These are phyloP conservation scores for Kodamaea sagamina DNA, from an alignment of 805 yeast genomes.

Conservation along the genomic window DNA sequence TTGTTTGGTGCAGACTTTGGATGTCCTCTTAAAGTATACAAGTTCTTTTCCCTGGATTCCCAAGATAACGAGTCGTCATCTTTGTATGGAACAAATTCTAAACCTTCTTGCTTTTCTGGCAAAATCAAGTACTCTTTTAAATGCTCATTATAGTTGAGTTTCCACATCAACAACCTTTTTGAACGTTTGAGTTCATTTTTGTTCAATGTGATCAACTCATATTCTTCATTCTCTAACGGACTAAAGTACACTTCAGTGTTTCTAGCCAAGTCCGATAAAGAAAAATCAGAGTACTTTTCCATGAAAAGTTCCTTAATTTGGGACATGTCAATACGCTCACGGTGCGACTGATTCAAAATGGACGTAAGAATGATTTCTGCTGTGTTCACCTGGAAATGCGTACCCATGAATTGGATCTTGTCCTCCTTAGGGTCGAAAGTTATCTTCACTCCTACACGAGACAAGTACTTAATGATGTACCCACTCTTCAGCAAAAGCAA, in stretches of 20 bases:
- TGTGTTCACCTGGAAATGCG: constrained; percentile 43
- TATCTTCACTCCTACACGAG: constrained; percentile 43
- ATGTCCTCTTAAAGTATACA: constrained; percentile 8
- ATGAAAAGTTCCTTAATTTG: constrained; percentile 27
- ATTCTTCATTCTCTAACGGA: constrained; percentile 26
- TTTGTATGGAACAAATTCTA: constrained; percentile 26
- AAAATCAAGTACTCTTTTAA: constrained; percentile 20
- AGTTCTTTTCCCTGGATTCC: constrained; percentile 19
- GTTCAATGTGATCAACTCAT: constrained; percentile 34
- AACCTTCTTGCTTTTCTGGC: constrained; percentile 15
- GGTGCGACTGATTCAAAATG: constrained; percentile 28
- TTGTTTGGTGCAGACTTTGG: constrained; percentile 4
- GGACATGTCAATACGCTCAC: constrained; percentile 36
- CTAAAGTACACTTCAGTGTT: constrained; percentile 39
- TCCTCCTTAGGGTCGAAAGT: constrained; percentile 31
- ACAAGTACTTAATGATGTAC: constrained; percentile 38
- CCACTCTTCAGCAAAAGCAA: constrained; percentile 43
- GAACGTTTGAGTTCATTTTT: constrained; percentile 33
- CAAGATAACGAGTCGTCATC: constrained; percentile 37
- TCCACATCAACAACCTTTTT: constrained; percentile 42
- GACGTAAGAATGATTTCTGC: constrained; percentile 43
- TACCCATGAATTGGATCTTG: constrained; percentile 41
- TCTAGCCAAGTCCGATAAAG: constrained; percentile 28
- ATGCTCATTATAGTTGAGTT: constrained; percentile 35
- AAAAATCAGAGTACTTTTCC: constrained; percentile 30